These are phyloP conservation scores for Guillardia theta DNA, from an alignment of 78 protist genomes.

Conservation along the genomic window DNA sequence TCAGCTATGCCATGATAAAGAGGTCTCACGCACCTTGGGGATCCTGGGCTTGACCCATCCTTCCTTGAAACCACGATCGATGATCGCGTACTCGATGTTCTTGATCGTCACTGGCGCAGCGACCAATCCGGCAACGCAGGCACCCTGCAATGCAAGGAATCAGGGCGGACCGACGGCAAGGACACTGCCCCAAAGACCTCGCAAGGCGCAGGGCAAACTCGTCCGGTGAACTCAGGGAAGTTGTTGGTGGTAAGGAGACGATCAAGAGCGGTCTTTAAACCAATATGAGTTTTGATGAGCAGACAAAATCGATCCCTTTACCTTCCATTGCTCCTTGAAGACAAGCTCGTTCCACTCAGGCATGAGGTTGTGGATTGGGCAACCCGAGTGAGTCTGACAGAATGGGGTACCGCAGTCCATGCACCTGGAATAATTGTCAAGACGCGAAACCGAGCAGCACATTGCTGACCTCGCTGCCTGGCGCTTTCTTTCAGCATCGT, in stretches of 20 bases:
- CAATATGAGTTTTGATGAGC: too few relatives aligned
- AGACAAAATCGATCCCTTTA: too few relatives aligned
- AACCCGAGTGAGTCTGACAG: conserved; percentile 75
- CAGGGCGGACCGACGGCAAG: too few relatives aligned
- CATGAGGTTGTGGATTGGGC: conserved; percentile 83
- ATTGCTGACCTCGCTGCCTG: not conserved
- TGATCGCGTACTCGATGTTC: conserved; percentile 78
- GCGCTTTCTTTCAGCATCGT: not conserved
- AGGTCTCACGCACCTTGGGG: conserved; percentile 66
- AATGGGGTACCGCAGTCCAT: conserved; percentile 92
- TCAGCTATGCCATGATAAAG: not conserved
- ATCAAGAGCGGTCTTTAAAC: not conserved
- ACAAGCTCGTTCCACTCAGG: conserved; percentile 83
- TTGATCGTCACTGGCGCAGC: conserved; percentile 78
- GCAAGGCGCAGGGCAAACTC: conserved; percentile 92
- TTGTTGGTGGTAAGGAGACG: conserved; percentile 45
- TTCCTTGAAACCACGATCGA: conserved; percentile 72
- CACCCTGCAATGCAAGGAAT: too few relatives aligned
- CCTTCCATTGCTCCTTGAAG: conserved; percentile 52
- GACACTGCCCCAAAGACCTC: conserved; percentile 91
- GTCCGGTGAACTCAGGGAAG: conserved; percentile 49
- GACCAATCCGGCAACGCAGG: conserved; percentile 15
- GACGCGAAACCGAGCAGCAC: too few relatives aligned
- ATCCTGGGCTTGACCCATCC: conserved; percentile 79
- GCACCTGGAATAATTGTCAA: conserved; percentile 57